Evolutionary conservation across 2,329 filamentous ascomycete species (phyloP), one percentile per base, ranked within the genome.

Genomic region (Ambrosiella beaveri): DNA sequence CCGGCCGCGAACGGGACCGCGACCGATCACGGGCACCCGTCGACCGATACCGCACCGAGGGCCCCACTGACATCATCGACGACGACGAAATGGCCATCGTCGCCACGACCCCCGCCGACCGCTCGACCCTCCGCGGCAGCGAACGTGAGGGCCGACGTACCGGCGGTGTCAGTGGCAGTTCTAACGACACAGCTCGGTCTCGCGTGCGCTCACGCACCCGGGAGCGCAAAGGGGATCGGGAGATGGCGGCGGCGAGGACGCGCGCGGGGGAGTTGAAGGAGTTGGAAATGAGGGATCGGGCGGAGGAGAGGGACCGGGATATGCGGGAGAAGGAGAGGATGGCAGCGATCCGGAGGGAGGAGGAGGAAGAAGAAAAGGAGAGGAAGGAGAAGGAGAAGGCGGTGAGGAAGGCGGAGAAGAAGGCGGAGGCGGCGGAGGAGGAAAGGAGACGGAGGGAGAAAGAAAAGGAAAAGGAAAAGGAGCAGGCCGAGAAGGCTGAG

Each of bases 11-110:
- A 15, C 12, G 17, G 41, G 13, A 15, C 41, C 41, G 41, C 13
- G 41, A 45, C 13, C 41, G 41, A 5, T 45, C 41, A 11, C 7
- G 41, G 41, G 41, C 41, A 7, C 41, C 41, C 13, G 13, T n/a
- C 6, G 41, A 47, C 13, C n/a, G 44, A 17, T 47, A 47, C n/a
- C 44, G 44, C 11, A 15, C 17, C 11, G 44, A 47, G 2, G 39
- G 38, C 9, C 13, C 35, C 17, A 52, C 55, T 15, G 44, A 59
- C 35, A 59, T 52, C 2, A 19, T 59, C 1, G 57, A 52, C 12
- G 52, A 49, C 1, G 41, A 56, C 2, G 57, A 59, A 15, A 55
- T 56, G 15, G 51, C 53, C 7, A 27, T 59, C 36, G 36, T 55
- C 7, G 40, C 55, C 7, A 36, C 45, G 11, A 41, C 41, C 3